phyloP scores from a whole-genome alignment of 2,329 filamentous ascomycete species.

The Colletotrichum sp. region DNA sequence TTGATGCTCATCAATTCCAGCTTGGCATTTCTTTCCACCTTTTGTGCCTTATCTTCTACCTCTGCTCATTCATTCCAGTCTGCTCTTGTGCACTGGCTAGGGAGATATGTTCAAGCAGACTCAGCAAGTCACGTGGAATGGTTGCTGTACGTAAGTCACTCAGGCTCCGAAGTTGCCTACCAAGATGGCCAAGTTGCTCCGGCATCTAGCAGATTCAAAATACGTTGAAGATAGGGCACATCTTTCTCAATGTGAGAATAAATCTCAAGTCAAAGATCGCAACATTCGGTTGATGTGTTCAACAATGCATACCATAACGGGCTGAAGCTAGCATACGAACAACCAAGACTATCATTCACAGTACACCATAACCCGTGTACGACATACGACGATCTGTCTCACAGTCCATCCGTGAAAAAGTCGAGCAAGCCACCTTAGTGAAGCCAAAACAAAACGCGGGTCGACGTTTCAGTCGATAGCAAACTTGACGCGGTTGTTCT shows the following conservation, averaged over 20 bases:
- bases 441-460: neutral
- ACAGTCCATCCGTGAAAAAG: neutral
- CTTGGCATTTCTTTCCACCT: accelerated
- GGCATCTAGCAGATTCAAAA: too few relatives aligned
- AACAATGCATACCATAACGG: neutral
- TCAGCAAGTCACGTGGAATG: neutral
- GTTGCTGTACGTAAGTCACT: neutral
- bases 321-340: neutral
- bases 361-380: neutral
- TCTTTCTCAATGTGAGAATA: neutral
- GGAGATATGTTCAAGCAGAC: neutral
- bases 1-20: neutral
- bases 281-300: neutral
- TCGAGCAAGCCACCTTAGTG: neutral
- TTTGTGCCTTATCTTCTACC: neutral
- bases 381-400: neutral
- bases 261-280: neutral
- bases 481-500: neutral
- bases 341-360: neutral
- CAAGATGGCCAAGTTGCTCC: neutral
- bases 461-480: neutral
- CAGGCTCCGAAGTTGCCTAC: too few relatives aligned
- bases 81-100: neutral
- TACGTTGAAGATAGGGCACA: neutral
- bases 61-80: neutral